A percentile compares a stretch with the other conserved stretches of the same genome.
Evolutionary conservation across 345 rosid species (phyloP).

Genomic region (Hibiscus tridactylites): DNA sequence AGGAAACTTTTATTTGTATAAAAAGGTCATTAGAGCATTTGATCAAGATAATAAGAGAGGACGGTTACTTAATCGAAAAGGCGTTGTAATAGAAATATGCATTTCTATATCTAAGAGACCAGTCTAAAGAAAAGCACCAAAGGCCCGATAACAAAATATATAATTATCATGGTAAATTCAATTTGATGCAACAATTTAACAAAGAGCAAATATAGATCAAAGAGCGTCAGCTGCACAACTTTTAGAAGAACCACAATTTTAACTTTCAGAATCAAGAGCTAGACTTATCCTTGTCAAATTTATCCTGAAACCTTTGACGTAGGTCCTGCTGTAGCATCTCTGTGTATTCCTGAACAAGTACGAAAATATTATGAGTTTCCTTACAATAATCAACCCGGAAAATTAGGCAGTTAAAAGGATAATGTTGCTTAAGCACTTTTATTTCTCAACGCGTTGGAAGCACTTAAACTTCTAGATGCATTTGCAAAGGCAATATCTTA

Average conservation of each 20-base stretch:
- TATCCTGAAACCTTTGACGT: constrained; percentile 26
- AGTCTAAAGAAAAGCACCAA: neutral
- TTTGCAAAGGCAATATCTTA: neutral
- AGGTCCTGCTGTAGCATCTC: constrained; percentile 54
- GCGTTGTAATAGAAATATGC: neutral
- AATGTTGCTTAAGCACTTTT: neutral
- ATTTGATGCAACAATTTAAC: neutral
- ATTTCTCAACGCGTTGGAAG: neutral
- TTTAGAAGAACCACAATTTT: constrained; percentile 6
- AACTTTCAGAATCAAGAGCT: neutral
- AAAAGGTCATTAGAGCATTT: neutral
- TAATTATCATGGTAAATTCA: neutral
- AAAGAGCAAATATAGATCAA: neutral
- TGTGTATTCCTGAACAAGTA: constrained; percentile 50
- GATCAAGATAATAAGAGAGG: neutral
- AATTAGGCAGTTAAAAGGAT: neutral
- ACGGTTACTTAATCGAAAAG: neutral
- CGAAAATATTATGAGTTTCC: neutral
- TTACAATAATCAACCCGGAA: neutral
- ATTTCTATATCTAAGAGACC: neutral
- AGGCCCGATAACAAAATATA: neutral
- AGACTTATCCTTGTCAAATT: constrained; percentile 17
- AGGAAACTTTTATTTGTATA: neutral
- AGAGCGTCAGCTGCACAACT: no score
- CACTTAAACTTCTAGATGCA: neutral